Percentiles rank a stretch among this genome's conserved stretches.
Evolutionary conservation across 1,139 yeast genomes (phyloP).

Genomic region (Debaryomyces fabryi): DNA sequence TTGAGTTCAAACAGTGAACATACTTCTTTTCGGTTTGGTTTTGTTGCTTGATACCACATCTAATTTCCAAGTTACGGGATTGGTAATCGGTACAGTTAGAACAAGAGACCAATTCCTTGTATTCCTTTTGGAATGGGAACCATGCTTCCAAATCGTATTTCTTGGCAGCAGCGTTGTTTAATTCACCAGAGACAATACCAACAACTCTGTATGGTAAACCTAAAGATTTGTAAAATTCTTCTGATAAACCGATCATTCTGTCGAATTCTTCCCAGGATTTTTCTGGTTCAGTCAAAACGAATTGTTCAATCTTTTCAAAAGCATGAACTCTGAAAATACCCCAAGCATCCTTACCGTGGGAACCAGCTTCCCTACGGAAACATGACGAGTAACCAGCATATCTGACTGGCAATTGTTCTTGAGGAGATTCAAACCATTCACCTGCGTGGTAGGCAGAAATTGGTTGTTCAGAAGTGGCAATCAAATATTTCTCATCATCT

Average conservation of each 20-base stretch:
- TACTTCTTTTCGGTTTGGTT: conserved; percentile 96
- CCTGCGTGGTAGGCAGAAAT: conserved; percentile 96
- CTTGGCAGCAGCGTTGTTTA: conserved; percentile 98
- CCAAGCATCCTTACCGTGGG: conserved; percentile 99
- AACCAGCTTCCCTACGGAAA: conserved; percentile 99
- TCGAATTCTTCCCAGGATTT: conserved; percentile 98
- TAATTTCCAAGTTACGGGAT: conserved; percentile 95
- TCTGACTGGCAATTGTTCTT: conserved; percentile 92
- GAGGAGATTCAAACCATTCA: conserved; percentile 98
- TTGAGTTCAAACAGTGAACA: conserved; percentile 97
- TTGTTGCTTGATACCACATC: conserved; percentile 97
- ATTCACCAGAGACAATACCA: conserved; percentile 97
- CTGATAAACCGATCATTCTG: conserved; percentile 87
- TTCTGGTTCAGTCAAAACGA: conserved; percentile 94
- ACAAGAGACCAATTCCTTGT: conserved; percentile 97
- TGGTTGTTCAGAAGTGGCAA: conserved; percentile 99
- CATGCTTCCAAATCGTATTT: conserved; percentile 99
- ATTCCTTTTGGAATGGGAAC: conserved; percentile 99
- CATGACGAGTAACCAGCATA: conserved; percentile 98
- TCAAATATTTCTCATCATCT: conserved; percentile 93
- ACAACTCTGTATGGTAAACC: conserved; percentile 96
- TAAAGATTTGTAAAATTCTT: conserved; percentile 90
- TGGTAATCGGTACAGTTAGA: conserved; percentile 99
- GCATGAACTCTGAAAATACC: conserved; percentile 99
- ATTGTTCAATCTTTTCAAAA: conserved; percentile 97